Evolutionary conservation across 805 yeast genomes (phyloP).

Genomic region (Monosporozyma yasuniensis): DNA sequence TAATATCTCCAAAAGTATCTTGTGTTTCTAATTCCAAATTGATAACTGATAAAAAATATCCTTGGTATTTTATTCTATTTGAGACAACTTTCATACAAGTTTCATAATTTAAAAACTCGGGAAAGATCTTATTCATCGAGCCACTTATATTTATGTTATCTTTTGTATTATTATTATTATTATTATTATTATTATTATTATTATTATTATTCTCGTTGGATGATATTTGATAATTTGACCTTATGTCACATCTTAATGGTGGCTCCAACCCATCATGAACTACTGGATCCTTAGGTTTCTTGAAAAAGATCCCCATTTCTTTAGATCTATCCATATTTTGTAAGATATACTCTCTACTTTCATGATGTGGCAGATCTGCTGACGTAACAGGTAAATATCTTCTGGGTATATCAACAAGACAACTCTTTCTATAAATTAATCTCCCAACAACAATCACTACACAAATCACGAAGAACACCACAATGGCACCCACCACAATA

Average conservation of each 20-base stretch:
- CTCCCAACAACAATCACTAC: constrained; percentile 50
- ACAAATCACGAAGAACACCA: constrained; percentile 44
- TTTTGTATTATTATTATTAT: background rate
- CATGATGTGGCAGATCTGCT: constrained; percentile 46
- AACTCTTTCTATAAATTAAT: constrained; percentile 45
- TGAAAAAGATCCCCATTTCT: constrained; percentile 32
- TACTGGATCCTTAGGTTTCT: constrained; percentile 35
- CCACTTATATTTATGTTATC: too few relatives aligned
- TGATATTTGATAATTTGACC: constrained; percentile 5
- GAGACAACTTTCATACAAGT: constrained; percentile 53
- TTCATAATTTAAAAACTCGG: constrained; percentile 38
- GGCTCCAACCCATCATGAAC: constrained; percentile 47
- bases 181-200: background rate
- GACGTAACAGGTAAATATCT: constrained; percentile 59
- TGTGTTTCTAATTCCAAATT: constrained; percentile 20
- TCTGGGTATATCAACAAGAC: constrained; percentile 70
- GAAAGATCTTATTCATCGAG: constrained; percentile 21
- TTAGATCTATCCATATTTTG: constrained; percentile 37
- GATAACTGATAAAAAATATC: constrained; percentile 32
- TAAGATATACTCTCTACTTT: constrained; percentile 34
- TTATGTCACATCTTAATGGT: constrained; percentile 30
- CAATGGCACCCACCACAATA: constrained; percentile 67
- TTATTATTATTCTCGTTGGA: constrained; percentile 14
- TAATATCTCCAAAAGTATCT: constrained; percentile 21
- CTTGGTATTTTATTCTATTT: constrained; percentile 46